These are phyloP conservation scores for Puccinia triticina DNA, from an alignment of 1,284 basidiomycete genomes.

Conservation along the genomic window DNA sequence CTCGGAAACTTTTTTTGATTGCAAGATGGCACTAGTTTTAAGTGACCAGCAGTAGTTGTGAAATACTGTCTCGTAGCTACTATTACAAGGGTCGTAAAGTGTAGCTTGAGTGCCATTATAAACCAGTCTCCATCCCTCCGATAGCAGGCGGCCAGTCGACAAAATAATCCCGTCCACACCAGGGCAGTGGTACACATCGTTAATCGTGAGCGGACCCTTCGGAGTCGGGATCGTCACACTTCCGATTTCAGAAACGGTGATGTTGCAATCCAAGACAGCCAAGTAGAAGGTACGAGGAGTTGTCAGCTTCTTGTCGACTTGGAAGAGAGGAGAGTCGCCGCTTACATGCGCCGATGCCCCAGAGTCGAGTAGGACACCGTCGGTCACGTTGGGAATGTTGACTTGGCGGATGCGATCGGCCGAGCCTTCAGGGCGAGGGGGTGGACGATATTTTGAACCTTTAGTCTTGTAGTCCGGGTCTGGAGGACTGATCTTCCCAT, in stretches of 20 bases:
- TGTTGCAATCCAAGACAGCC: neutral
- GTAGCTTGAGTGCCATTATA: too few relatives aligned
- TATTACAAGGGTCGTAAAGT: neutral
- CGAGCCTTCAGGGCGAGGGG: neutral
- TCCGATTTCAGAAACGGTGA: neutral
- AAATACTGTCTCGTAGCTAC: neutral
- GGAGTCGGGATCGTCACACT: constrained; percentile 17
- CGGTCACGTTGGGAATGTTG: too few relatives aligned
- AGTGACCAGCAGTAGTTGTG: neutral
- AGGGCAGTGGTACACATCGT: too few relatives aligned
- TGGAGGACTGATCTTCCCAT: too few relatives aligned
- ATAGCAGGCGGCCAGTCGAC: neutral
- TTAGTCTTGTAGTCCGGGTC: too few relatives aligned
- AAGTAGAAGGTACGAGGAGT: neutral
- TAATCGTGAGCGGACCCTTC: neutral
- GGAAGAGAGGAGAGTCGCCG: too few relatives aligned
- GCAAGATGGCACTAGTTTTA: neutral
- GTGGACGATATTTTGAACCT: neutral
- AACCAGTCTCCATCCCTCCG: neutral
- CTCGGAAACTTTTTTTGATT: constrained; percentile 3
- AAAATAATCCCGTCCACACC: neutral
- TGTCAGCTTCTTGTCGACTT: too few relatives aligned
- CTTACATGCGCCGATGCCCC: too few relatives aligned
- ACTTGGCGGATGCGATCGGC: neutral
- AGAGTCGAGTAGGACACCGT: too few relatives aligned